Evolutionary conservation across 1,139 yeast species (phyloP), one percentile per base, ranked within the genome.

Genomic region (Diutina pseudorugosa): DNA sequence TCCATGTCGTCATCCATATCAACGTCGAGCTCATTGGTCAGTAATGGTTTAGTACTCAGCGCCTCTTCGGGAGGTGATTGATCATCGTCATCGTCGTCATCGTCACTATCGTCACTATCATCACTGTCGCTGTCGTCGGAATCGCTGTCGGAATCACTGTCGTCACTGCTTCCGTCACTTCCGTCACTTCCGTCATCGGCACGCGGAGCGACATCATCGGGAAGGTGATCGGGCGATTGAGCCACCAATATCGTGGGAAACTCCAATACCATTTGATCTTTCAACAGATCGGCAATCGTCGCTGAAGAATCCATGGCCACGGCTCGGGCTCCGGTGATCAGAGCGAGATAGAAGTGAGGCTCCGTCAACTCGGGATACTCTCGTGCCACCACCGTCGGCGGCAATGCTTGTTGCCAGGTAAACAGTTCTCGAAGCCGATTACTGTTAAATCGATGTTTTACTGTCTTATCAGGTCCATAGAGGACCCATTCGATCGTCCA

Each of bases 401-500:
- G 49, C 4, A 45, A 25, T 18, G 49, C 49, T 18, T 45, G 21
- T 6, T n/a, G 4, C 14, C 16, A 16, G 2, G n/a, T 12, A 25
- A 18, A 14, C 16, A n/a, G 12, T 27, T 45, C 49, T 8, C 49
- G 36, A 7, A 45, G 6, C 9, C 40, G 19, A 7, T 27, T 27
- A 18, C 49, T 45, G 7, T n/a, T 27, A 45, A 45, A 45, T n/a
- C 40, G 11, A 11, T 45, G 27, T 4, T 23, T n/a, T 12, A n/a
- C 49, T 6, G 19, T 27, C 6, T 16, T 21, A 16, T 45, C 21
- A 21, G 19, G n/a, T 7, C 14, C 40, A 12, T 23, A 16, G 5
- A 45, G 36, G 12, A 45, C 40, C 50, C 50, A 47, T 21, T 47
- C 50, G 12, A 47, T 23, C 14, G 50, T 47, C 50, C 50, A 47